Base-by-base conservation (phyloP, 176 grass and related monocot species). In the Guadua angustifolia region DNA sequence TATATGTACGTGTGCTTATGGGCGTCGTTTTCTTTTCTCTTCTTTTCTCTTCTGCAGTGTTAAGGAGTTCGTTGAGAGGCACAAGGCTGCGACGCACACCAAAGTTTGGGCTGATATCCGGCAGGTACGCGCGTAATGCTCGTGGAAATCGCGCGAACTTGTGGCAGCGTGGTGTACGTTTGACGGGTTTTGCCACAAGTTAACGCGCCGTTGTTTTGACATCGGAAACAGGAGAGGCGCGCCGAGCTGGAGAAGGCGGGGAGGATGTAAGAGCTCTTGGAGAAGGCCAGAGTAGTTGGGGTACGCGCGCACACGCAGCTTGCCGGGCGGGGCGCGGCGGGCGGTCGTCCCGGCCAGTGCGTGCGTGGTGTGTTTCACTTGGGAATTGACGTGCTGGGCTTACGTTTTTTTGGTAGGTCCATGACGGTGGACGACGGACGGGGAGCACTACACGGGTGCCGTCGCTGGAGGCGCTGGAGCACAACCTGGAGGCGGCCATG, bases 201-300 rank as follows among this genome's bases (percentile, higher is more conserved):
- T 49, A 17, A 29, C 44, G 13, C 49, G 69, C 38, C 29, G 11
- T 40, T n/a, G 18, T 68, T 66, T 60, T 13, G 69, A 13, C 56
- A 19, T 33, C 26, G 57, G 6, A 51, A 1, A 21, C 81, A 98
- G 97, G 97, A 99, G 69, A 83, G 89, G 73, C 83, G 75, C 18
- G 82, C 86, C 18, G 97, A 99, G 86, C 92, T 89, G 55, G 89
- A 88, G 73, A 89, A 94, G 84, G 91, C 86, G 80, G 88, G 74
- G 69, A 90, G 79, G 58, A 87, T 99, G 90, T 95, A 93, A 72
- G 89, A 90, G n/a, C 43, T 90, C 4, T 22, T 99, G 90, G 93
- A 99, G 90, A 86, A 88, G 74, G 89, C n/a, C n/a, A n/a, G n/a
- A n/a, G n/a, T n/a, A 99, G 64, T 89, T 99, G 36, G 87, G 96